Base-by-base conservation (phyloP, 495 filamentous ascomycete species). In the Staphylotrichum tortipilum region DNA sequence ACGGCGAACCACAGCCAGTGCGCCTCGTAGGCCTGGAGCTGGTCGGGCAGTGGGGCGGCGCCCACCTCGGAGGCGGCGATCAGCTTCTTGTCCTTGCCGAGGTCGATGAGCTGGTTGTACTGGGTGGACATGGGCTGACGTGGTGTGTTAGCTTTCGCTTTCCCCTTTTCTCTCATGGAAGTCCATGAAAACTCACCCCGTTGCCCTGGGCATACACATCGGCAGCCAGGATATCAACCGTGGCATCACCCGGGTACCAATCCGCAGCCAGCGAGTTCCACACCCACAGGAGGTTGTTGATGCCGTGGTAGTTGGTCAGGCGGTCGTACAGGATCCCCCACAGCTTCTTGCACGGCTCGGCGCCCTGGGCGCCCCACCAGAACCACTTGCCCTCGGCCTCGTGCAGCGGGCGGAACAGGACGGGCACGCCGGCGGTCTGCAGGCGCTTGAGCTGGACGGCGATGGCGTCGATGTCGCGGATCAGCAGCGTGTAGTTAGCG, bases 381-480 rank as follows among this genome's bases (percentile, higher is more conserved):
- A 75, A 76, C 73, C 73, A 76, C 1, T 43, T 65, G 3, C 73
- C 73, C 41, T 76, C 72, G 12, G 72, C 72, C 44, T 76, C 72
- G 59, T 76, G 72, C 2, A 76, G 60, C 2, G 72, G 72, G 1
- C 72, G 56, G 52, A 57, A 76, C 6, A 76, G 61, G 7, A 76
- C 56, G 12, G 72, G 69, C 11, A 75, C 56, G 10, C 62, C 60
- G 0, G 69, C 72, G 1, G 33, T 43, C 35, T 70, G 58, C 14
- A 76, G 48, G 3, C 67, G 36, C 57, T 67, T 65, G 22, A 76
- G 59, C 56, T 76, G 64, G 1, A 68, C 63, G 8, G 72, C 72
- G 21, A 76, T 74, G 7, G 71, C 71, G 30, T 76, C 73, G 34
- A 76, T 74, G 26, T 75, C 73, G 10, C 70, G 58, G 44, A 76